Base-by-base conservation (phyloP, 257 asterid species). In the Scutellaria baicalensis region DNA sequence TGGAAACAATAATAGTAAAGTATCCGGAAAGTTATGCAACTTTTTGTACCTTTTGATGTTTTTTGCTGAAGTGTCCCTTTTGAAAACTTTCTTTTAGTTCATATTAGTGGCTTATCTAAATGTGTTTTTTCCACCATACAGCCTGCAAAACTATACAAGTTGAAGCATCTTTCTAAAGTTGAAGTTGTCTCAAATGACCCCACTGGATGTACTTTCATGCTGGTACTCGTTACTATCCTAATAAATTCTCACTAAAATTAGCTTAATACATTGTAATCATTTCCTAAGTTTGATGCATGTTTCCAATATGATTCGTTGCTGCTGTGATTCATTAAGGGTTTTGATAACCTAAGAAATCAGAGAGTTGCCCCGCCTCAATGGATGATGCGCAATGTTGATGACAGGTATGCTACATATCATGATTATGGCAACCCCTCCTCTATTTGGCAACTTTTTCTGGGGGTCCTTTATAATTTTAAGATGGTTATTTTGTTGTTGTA, bases 281-380 rank as follows among this genome's bases (percentile, higher is more conserved):
- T 56, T 18, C 67, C 49, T 54, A 21, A 42, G 36, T 57, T 65
- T 57, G 57, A 64, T 50, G 12, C 64, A 66, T 72, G 55, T 40
- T 69, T 51, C 42, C 27, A 27, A 63, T 65, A 64, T 75, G 71
- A 55, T 71, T 64, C 47, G 33, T 27, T 49, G 50, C 45, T 74
- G 72, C 47, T 68, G 48, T 58, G 14, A 44, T 82, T 72, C 20
- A 47, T 84, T 64, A 76, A 94, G 97, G 97, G 99, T 27, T 94
- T 94, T 65, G 97, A 94, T 83, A 94, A 94, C 80, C 96, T 94
- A 52, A 88, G 96, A 80, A 94, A 79, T 79, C 96, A 91, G 75
- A 88, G 86, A 84, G 97, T 94, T 71, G 90, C 96, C 64, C 99
- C 99, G 18, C 96, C 99, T 43, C 99, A 94, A 74, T 94, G 99